Base-by-base conservation (phyloP, 2,329 filamentous ascomycete genomes). In the Epichloe aotearoae region DNA sequence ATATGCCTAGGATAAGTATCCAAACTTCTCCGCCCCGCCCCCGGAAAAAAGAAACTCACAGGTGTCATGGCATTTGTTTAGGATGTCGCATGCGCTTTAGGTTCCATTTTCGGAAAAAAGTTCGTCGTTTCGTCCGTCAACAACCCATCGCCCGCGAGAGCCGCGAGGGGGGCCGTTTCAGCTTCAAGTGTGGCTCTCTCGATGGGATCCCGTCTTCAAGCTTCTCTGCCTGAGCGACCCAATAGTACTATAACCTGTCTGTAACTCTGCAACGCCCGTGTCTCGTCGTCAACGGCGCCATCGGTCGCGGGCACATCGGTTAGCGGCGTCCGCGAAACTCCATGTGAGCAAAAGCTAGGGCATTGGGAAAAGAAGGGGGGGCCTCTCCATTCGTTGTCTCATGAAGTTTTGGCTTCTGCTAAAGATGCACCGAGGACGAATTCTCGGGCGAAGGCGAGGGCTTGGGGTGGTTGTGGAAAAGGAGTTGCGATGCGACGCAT, bases 51-150 rank as follows among this genome's bases (percentile, higher is more conserved):
- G 12, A 5, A 41, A 5, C 56, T 36, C 55, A 63, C 75, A 58
- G 79, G 56, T 46, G 74, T 77, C 77, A 80, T 79, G 11, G 77
- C 76, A 62, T 81, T 80, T 52, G 71, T 26, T 26, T 17, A 33
- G 12, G 17, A 10, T 48, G n/a, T 38, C 47, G 17, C 7, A 10
- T 49, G 47, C 26, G 17, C 8, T 34, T 34, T 49, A 36, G 26
- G 15, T 36, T 26, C 47, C 26, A 37, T 36, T 42, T 38, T 37
- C 12, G 47, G n/a, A 30, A 40, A 36, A 23, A 20, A 26, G 17
- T 23, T 8, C 26, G 7, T 36, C 10, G 15, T 7, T 36, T 46
- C 20, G 42, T 8, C 42, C 20, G 20, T 33, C 20, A 26, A 41
- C 39, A 20, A 20, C 17, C 19, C 41, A 12, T 43, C 39, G 39